Evolutionary conservation across 768 basidiomycete genomes (phyloP), one percentile per base, ranked within the genome.

Genomic region (Amanita phalloides): DNA sequence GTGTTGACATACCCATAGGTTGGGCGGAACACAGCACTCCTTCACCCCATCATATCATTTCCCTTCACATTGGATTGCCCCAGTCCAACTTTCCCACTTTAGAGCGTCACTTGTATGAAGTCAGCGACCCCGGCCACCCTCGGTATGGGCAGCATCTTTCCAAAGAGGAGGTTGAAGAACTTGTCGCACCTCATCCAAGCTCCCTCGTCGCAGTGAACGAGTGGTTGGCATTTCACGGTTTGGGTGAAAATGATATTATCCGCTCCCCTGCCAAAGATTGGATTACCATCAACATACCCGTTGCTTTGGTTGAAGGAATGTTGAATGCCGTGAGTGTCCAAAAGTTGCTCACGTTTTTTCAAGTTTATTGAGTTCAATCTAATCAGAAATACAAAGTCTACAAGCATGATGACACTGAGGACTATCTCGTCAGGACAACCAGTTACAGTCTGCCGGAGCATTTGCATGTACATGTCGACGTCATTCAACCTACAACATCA

Each of bases 401-500:
- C 68, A 67, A 68, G 30, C 75, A 84, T 57, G 57, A 61, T 2
- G 61, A 62, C 17, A 74, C 65, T 35, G 79, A 74, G 0, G 74
- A 77, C 44, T 67, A 68, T 25, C 62, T 84, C 32, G 69, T 86
- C 39, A 74, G 86, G 57, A 82, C 86, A 2, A 79, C 77, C 3
- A 70, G 69, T 52, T 87, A 84, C 63, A 81, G 77, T 55, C 71
- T 87, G 14, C 85, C 85, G 0, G 68, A 67, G 28, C 57, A 71
- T 47, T 56, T 86, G 26, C 75, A 82, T 54, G 67, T 69, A 1
- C 82, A 86, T 58, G 60, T 86, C 48, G 81, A 85, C 43, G 65
- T 86, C 30, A 67, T 87, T 33, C 80, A 84, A 52, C 85, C 85
- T 0, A 86, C 86, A 0, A 86, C 82, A 0, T 73, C 77, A 62